Evolutionary conservation across 2,329 filamentous ascomycete genomes (phyloP).

Genomic region (Colletotrichum sp.): DNA sequence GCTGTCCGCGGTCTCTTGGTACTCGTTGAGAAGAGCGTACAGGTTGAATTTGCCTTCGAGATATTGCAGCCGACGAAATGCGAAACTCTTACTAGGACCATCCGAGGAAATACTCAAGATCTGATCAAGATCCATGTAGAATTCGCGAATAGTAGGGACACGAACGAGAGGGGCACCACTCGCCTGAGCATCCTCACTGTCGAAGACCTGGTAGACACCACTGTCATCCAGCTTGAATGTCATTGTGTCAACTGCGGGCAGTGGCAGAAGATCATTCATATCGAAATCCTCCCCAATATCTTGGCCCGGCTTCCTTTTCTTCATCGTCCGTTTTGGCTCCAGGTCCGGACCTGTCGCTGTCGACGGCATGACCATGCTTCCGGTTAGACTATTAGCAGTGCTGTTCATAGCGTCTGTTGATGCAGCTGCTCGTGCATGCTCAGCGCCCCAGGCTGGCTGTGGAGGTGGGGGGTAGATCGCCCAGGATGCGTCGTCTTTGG

Average conservation of each 20-base stretch:
- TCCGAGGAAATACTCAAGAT: constrained; percentile 91
- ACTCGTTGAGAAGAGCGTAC: constrained; percentile 92
- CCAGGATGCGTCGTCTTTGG: constrained; percentile 84
- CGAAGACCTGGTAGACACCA: constrained; percentile 92
- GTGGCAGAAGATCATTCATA: constrained; percentile 75
- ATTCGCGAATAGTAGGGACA: constrained; percentile 93
- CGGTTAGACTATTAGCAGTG: constrained; percentile 48
- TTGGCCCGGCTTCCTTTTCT: constrained; percentile 82
- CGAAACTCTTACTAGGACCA: constrained; percentile 95
- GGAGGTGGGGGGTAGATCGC: constrained; percentile 90
- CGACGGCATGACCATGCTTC: constrained; percentile 44
- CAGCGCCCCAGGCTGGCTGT: constrained; percentile 77
- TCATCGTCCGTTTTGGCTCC: constrained; percentile 51
- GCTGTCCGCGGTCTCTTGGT: constrained; percentile 96
- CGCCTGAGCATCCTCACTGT: constrained; percentile 66
- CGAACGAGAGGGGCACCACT: constrained; percentile 73
- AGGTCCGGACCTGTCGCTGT: constrained; percentile 28
- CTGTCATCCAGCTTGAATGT: constrained; percentile 80
- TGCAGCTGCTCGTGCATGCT: constrained; percentile 26
- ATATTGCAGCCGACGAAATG: constrained; percentile 92
- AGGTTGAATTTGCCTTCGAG: constrained; percentile 97
- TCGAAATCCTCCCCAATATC: constrained; percentile 94
- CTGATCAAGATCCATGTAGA: constrained; percentile 91
- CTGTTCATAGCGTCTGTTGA: constrained; percentile 38
- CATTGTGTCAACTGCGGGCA: constrained; percentile 74